phyloP scores from a whole-genome alignment of 2,329 filamentous ascomycete genomes.

The Talaromyces sp. region DNA sequence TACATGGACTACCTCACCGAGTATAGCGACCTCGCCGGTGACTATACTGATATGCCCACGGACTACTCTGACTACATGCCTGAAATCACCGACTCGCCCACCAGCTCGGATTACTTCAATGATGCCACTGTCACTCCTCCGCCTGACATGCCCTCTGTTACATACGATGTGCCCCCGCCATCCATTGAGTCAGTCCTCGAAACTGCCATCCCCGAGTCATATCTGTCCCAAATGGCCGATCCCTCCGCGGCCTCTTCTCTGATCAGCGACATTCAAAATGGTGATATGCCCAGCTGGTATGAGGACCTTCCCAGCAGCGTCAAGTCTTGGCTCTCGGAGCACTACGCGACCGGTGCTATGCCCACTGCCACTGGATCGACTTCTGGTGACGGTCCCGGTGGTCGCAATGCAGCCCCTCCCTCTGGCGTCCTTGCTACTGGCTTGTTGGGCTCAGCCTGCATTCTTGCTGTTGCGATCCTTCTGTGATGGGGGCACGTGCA shows the following conservation, averaged over 20 bases:
- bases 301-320: constrained; percentile 27
- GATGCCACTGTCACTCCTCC: background rate
- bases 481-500: constrained; percentile 14
- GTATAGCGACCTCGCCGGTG: no score
- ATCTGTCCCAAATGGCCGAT: constrained; percentile 22
- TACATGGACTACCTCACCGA: background rate
- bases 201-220: constrained; percentile 32
- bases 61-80: background rate
- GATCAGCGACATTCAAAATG: constrained; percentile 22
- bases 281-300: constrained; percentile 32
- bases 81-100: background rate
- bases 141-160: background rate
- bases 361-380: background rate
- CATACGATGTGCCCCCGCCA: constrained; percentile 8
- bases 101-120: background rate
- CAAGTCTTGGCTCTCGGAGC: constrained; percentile 26
- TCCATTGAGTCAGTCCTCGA: constrained; percentile 29
- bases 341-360: constrained; percentile 4
- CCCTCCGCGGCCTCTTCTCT: constrained; percentile 23
- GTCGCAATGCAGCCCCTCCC: constrained; percentile 12
- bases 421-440: constrained; percentile 21
- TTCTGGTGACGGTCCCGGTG: constrained; percentile 13
- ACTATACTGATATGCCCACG: background rate
- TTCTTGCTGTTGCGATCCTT: constrained; percentile 27
- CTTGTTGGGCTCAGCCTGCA: constrained; percentile 24